A percentile compares a stretch with the other conserved stretches of the same genome.
phyloP scores from a whole-genome alignment of 2,329 filamentous ascomycete genomes.

The Stagonosporopsis rhizophila region DNA sequence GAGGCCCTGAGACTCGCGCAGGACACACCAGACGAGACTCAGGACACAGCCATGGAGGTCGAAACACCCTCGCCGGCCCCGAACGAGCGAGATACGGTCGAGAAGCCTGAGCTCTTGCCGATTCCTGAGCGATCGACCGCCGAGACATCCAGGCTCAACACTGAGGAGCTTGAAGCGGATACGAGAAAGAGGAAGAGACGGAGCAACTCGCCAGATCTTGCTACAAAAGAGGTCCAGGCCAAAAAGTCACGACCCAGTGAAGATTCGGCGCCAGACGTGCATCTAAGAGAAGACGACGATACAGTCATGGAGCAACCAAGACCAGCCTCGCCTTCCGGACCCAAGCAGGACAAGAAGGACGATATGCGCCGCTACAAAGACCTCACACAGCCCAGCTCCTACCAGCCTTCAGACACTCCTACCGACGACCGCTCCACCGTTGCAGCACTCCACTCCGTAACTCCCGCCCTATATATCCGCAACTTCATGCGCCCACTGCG shows the following conservation, averaged over 20 bases:
- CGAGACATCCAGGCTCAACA: slow-evolving; percentile 44
- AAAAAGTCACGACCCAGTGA: slow-evolving; percentile 54
- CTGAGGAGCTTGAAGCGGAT: slow-evolving; percentile 49
- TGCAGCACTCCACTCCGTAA: slow-evolving; percentile 53
- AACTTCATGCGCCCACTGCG: slow-evolving; percentile 89
- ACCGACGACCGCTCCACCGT: slow-evolving; percentile 43
- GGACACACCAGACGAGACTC: slow-evolving; percentile 4
- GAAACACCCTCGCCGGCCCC: slow-evolving; percentile 29
- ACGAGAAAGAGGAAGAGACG: slow-evolving; percentile 52
- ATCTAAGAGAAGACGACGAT: slow-evolving; percentile 43
- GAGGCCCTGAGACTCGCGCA: slow-evolving; percentile 27
- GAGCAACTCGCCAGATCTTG: slow-evolving; percentile 48
- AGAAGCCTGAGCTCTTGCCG: slow-evolving; percentile 38
- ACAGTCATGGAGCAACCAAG: slow-evolving; percentile 39
- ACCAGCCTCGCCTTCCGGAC: slow-evolving; percentile 22
- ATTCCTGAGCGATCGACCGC: slow-evolving; percentile 38
- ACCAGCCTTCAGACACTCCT: slow-evolving; percentile 23
- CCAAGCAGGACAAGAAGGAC: slow-evolving; percentile 35
- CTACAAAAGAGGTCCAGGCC: slow-evolving; percentile 46
- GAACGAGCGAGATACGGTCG: slow-evolving; percentile 42
- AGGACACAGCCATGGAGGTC: slow-evolving; percentile 12
- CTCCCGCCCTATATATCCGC: slow-evolving; percentile 75
- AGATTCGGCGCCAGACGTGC: slow-evolving; percentile 38
- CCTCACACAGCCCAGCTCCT: slow-evolving; percentile 33
- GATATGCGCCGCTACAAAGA: slow-evolving; percentile 46